Evolutionary conservation across 495 filamentous ascomycete genomes (phyloP), one percentile per base, ranked within the genome.

Genomic region (Letharia columbiana): DNA sequence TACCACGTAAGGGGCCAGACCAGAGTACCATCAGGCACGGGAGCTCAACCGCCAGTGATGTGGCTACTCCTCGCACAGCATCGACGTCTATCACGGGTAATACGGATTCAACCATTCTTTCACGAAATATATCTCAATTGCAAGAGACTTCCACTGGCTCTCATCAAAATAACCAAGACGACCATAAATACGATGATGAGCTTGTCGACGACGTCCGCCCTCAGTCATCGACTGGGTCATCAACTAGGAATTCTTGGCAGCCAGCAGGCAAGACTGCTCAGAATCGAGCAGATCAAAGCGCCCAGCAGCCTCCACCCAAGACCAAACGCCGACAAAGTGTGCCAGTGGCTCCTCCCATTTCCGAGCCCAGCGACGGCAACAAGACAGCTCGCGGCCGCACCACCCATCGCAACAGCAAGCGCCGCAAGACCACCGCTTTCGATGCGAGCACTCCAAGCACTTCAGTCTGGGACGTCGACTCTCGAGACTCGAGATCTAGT

Each of bases 351-450:
- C 31, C n/a, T 15, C 20, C 17, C 50, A n/a, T 17, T 17, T 40
- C 40, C 2, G 63, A 15, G 35, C 3, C 20, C 9, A 45, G 44
- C 41, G 17, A n/a, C 37, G 20, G 49, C 20, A 28, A 11, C 28
- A 4, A 5, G 4, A 2, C 31, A 13, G 31, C 41, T 47, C 41
- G 31, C 28, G 23, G 41, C 17, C 56, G 2, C 23, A 20, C 63
- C 3, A 2, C 11, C 50, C 50, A 54, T 11, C 54, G 39, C 17
- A 7, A 57, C 33, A 57, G 33, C n/a, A 60, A 65, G 52, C 63
- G 56, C 44, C 56, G 63, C 41, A 65, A 60, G 33, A 65, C 63
- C 18, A 60, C 63, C 6, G 54, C 63, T 44, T 40, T 49, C 15
- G 42, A 39, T 10, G 42, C 57, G 18, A 33, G 35, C 1, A 37